Base-by-base conservation (phyloP, 345 rosid genomes). In the Eucalyptus regnans region DNA sequence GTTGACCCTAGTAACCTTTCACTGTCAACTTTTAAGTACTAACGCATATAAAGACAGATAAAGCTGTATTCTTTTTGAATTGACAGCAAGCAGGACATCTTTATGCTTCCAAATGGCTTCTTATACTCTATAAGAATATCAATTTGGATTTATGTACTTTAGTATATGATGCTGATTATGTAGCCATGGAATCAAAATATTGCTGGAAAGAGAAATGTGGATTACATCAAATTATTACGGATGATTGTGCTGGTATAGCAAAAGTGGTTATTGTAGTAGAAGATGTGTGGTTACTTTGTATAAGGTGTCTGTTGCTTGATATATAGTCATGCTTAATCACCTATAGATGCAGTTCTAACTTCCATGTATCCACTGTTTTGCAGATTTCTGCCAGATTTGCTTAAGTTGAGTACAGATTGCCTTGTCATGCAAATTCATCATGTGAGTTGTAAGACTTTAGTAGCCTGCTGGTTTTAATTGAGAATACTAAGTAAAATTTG, bases 351-450 rank as follows among this genome's bases (percentile, higher is more conserved):
- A 31, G 12, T 27, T 71, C 29, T 29, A 71, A 14, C 23, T 88
- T 85, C 50, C 62, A 51, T 84, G 29, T 71, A n/a, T 9, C 23
- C 41, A 49, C 58, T 43, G 27, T 87, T 88, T 51, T 90, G 91
- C 95, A 97, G 98, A 91, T 96, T 96, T 92, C 96, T 96, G 4
- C 94, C 96, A 33, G 94, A 91, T 58, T 88, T 97, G 94, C 94
- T 95, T 88, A 89, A 94, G 90, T 90, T 97, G 91, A 91, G 95
- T 90, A 56, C 62, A 56, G 62, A 97, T 89, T 95, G 99, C 88
- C 96, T 97, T 92, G 97, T 96, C 87, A 95, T 95, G 99, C 99
- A 97, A 87, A 95, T 96, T 89, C 99, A 97, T 91, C 95, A 86
- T 92, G 99, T 96, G 86, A 94, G 96, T 92, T 81, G 58, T 54